Evolutionary conservation across 2,329 filamentous ascomycete genomes (phyloP), one percentile per base, ranked within the genome.

Genomic region (Lachnellula willkommii): DNA sequence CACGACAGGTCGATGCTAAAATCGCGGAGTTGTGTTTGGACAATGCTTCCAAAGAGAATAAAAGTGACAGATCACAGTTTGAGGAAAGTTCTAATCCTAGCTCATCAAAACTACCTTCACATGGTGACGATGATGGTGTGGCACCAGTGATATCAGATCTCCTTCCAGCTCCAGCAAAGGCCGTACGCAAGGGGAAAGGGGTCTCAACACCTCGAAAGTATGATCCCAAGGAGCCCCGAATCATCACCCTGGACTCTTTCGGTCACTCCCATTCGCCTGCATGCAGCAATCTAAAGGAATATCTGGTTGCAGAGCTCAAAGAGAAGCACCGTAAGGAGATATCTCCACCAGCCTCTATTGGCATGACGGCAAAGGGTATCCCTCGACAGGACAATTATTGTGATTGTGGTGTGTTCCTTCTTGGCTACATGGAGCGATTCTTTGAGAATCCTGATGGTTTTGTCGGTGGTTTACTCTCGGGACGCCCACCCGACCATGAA

Each of bases 241-340:
- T 97, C 59, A 85, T 97, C 60, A 90, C 90, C 0, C 80, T 97
- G 26, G 94, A 99, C 70, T 97, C 94, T 0, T 77, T 97, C 1
- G 85, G 84, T n/a, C 65, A 71, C 4, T 47, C 75, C 0, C 90
- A 92, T 63, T 76, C 80, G 1, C 73, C 77, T 1, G 88, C 90
- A 5, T 83, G 87, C 59, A 79, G 71, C 47, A 79, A 80, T 37
- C 75, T 99, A 32, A 91, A 87, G 65, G 80, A 89, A 26, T 97
- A 96, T 70, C 75, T 97, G 5, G 68, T 79, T 6, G 80, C 81
- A 48, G 94, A 97, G 73, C 87, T 88, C 4, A 77, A 78, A 62
- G 77, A 81, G 73, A 75, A 94, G 66, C 80, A 77, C 56, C 40
- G 50, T 14, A 60, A 63, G 6, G 68, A 69, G 3, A 68, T 74